phyloP scores from a whole-genome alignment of 2,329 filamentous ascomycete species.

The Pezicula radicicola region DNA sequence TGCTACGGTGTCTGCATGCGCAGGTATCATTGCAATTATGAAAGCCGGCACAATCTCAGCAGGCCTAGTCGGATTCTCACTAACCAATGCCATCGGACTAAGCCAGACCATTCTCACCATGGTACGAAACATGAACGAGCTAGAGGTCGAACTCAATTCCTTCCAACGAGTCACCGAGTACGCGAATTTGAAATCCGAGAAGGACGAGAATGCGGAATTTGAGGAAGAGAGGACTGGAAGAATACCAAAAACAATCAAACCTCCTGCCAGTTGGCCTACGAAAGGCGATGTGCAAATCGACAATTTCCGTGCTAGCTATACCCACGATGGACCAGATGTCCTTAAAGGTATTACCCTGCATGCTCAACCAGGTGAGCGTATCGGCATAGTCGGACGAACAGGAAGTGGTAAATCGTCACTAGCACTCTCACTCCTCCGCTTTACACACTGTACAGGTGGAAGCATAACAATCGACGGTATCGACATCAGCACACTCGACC shows the following conservation, averaged over 20 bases:
- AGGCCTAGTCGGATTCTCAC: background rate
- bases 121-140: constrained; percentile 14
- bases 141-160: constrained; percentile 12
- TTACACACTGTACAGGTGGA: constrained; percentile 40
- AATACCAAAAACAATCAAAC: background rate
- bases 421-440: constrained; percentile 42
- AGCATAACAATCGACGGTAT: constrained; percentile 43
- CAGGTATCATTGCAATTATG: background rate
- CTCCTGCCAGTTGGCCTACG: background rate
- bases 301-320: constrained; percentile 4
- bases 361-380: background rate
- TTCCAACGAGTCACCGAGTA: constrained; percentile 1
- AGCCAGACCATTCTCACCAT: constrained; percentile 6
- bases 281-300: background rate
- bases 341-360: background rate
- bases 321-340: constrained; percentile 29
- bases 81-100: constrained; percentile 22
- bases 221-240: background rate
- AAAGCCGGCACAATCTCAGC: background rate
- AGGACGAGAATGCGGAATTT: background rate
- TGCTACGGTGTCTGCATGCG: background rate
- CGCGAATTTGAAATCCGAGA: background rate
- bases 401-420: constrained; percentile 35
- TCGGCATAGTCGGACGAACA: constrained; percentile 2
- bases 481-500: constrained; percentile 38